Evolutionary conservation across 2,329 filamentous ascomycete genomes (phyloP), one percentile per base, ranked within the genome.

Genomic region (Ascocoryne sarcoides): DNA sequence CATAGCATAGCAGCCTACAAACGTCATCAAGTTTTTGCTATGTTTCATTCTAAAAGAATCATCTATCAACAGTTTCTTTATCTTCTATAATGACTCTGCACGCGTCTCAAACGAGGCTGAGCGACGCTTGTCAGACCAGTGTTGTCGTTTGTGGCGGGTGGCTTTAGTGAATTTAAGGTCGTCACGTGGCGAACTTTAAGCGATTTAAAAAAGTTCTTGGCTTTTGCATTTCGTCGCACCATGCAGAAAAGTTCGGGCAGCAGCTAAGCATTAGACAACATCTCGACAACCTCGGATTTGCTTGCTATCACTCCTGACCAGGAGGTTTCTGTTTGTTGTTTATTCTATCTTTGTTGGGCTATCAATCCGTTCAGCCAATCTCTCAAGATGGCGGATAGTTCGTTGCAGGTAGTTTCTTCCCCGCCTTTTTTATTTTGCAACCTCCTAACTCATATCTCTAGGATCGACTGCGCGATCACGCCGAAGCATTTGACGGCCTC

Each of bases 401-500:
- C 55, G 4, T 48, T 60, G 26, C 47, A 54, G 48, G 58, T 60
- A 48, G 20, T 19, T 43, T 46, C 19, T 47, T 48, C 49, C 49
- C 52, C 53, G 43, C 52, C 42, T 48, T 45, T n/a, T 44, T 32
- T 21, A 26, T 29, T 32, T 43, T 40, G 17, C 29, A 16, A 16
- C 33, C 23, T 41, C 46, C 36, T 43, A 43, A 45, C 46, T 36
- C 23, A 23, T 18, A 34, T 36, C 32, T 48, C 39, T 50, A 75
- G 71, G 70, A 69, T 53, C 69, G 72, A 52, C 62, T 76, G 47
- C 67, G 64, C 55, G 69, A 73, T 58, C 55, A 60, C 37, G 56
- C 57, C 9, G 53, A 56, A 34, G 48, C 57, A 20, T 60, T 61
- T 36, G 57, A 61, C 43, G 79, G 80, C 17, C 61, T 84, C 30